These are phyloP conservation scores for Neofusicoccum kwambonambiense DNA, from an alignment of 2,329 filamentous ascomycete genomes.

Conservation along the genomic window DNA sequence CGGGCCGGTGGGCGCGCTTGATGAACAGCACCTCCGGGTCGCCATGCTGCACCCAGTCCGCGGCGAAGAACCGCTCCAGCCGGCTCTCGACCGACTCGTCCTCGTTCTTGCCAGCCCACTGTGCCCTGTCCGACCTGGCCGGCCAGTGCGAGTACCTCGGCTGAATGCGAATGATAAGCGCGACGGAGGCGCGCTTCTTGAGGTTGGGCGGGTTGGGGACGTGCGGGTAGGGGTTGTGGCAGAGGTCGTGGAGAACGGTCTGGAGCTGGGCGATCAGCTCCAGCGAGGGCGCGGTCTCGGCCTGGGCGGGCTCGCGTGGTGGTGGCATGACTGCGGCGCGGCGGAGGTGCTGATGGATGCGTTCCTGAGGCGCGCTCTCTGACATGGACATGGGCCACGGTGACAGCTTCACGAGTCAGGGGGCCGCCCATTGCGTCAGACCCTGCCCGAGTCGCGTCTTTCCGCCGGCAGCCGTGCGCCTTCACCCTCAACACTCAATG, in stretches of 20 bases:
- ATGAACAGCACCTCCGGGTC: slow-evolving; percentile 71
- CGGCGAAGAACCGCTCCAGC: slow-evolving; percentile 59
- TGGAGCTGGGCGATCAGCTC: slow-evolving; percentile 42
- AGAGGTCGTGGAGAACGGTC: slow-evolving; percentile 43
- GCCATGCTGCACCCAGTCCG: slow-evolving; percentile 64
- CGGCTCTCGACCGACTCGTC: slow-evolving; percentile 38
- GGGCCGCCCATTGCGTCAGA: neutral
- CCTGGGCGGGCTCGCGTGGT: slow-evolving; percentile 8
- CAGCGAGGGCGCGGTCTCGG: slow-evolving; percentile 7
- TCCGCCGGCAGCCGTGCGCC: neutral
- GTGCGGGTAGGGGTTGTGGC: slow-evolving; percentile 48
- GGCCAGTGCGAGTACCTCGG: slow-evolving; percentile 58
- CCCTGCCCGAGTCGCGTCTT: neutral
- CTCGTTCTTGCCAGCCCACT: neutral
- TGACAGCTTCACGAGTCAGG: neutral
- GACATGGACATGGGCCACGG: neutral
- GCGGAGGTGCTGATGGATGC: neutral
- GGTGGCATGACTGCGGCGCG: slow-evolving; percentile 6
- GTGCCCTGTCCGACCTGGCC: neutral
- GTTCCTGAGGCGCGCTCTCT: neutral
- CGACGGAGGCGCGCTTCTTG: slow-evolving; percentile 64
- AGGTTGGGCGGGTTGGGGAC: slow-evolving; percentile 50
- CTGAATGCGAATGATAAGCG: slow-evolving; percentile 62
- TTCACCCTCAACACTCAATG: neutral
- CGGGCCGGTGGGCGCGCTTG: slow-evolving; percentile 63